Base-by-base conservation (phyloP, 2,329 filamentous ascomycete genomes). In the Xylaria sp. region DNA sequence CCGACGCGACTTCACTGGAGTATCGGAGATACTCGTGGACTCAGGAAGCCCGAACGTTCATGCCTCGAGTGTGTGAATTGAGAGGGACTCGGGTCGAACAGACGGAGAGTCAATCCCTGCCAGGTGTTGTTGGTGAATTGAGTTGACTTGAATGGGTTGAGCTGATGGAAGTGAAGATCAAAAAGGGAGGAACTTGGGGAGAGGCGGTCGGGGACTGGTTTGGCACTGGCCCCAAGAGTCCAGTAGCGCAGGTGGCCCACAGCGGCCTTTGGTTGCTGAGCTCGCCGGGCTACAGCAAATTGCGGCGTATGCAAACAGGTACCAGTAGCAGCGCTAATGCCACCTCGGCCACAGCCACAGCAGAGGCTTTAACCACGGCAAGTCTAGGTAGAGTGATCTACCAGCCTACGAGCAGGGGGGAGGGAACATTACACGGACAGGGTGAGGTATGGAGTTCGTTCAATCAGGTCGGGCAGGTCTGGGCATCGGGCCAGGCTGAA, bases 101-200 rank as follows among this genome's bases (percentile, higher is more conserved):
- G 54, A 56, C 48, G 59, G 56, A 56, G 57, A 61, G 63, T 62
- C 63, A 66, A 57, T 59, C 63, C 63, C 66, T 53, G 61, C 62
- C 64, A 57, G 54, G 39, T 54, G 34, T 54, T 59, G 61, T 57
- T 55, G 49, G 50, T 60, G 61, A 62, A 62, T 63, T 62, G 62
- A 62, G 56, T 49, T 62, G 55, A 55, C 46, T 48, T 51, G 40
- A 59, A 48, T 59, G 54, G 61, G 57, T 60, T 46, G 57, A 57
- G 54, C 18, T 52, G 44, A 54, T 44, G 40, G 58, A 65, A 60
- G 61, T 62, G 63, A 66, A 66, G 63, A 61, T 66, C 64, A 62
- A 66, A 62, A 63, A 65, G 59, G 62, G 64, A 62, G 63, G 62
- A 66, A 65, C 62, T 62, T 57, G 59, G 61, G 64, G 57, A 61